Percentiles rank a stretch among this genome's conserved stretches.
Evolutionary conservation across 73 alveolate genomes (phyloP).

Genomic region (Paramecium tetraurelia): DNA sequence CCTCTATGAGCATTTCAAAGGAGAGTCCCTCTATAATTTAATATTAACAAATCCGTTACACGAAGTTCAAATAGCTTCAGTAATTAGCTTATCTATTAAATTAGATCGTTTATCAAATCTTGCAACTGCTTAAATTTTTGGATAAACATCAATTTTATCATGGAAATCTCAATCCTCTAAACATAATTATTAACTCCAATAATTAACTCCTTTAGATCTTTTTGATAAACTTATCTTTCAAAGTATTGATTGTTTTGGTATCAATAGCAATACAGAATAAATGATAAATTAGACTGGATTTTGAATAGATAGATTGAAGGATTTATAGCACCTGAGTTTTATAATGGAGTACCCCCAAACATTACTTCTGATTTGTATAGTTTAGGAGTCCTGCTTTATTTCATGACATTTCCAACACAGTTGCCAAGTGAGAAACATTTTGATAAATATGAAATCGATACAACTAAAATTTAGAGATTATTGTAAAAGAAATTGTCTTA

Average conservation of each 20-base stretch:
- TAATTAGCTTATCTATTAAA: background rate
- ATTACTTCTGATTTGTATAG: slow-evolving; percentile 29
- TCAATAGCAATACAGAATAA: background rate
- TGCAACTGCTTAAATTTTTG: background rate
- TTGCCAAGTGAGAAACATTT: background rate
- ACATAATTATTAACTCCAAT: slow-evolving; percentile 9
- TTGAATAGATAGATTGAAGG: slow-evolving; percentile 43
- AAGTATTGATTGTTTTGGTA: background rate
- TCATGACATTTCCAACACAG: slow-evolving; percentile 16
- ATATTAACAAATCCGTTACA: background rate
- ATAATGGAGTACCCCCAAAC: slow-evolving; percentile 39
- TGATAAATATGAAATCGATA: background rate
- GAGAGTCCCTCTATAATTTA: slow-evolving; percentile 63
- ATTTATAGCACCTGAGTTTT: slow-evolving; percentile 40
- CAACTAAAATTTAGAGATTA: background rate
- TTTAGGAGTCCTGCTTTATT: slow-evolving; percentile 3
- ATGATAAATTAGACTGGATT: slow-evolving; percentile 42
- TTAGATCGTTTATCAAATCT: background rate
- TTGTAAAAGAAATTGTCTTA: background rate
- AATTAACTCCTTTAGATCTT: slow-evolving; percentile 2
- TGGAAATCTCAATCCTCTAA: slow-evolving; percentile 41
- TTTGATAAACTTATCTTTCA: background rate
- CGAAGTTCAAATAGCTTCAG: slow-evolving; percentile 46
- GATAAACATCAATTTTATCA: slow-evolving; percentile 43
- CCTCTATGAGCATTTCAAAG: slow-evolving; percentile 66